Base-by-base conservation (phyloP, 1,284 basidiomycete species). In the Ustilago tritici region DNA sequence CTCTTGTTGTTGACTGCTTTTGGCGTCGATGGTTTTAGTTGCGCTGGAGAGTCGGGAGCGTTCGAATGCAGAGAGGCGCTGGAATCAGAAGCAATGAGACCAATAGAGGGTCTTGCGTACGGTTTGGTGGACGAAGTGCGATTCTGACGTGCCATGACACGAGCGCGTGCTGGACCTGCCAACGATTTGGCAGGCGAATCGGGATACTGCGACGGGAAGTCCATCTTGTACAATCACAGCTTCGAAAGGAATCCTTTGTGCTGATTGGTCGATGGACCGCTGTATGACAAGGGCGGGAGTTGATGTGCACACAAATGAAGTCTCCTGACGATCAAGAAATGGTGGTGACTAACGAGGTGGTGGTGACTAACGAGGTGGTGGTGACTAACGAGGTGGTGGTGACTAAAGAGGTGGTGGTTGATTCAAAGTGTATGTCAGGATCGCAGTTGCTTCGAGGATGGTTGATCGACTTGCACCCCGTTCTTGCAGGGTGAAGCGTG, bases 141-240 rank as follows among this genome's bases (percentile, higher is more conserved):
- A 52, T 56, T 63, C 57, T 79, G 74, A 38, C 76, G 61, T 15
- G 78, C 74, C 46, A 70, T 34, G 15, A 78, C 69, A 47, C 78
- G 57, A 2, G 73, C 61, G 15, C 78, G 65, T 17, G 75, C 68
- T 31, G 78, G 64, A 28, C 78, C 78, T 34, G 70, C 68, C 36
- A 77, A 38, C 2, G 75, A 69, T 41, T 64, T 70, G 61, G 72
- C 70, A 49, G 78, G 78, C 19, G 78, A 77, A 52, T 77, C 78
- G 19, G 74, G 75, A 61, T 77, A 56, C 56, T 79, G 78, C 40
- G 78, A 54, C 23, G 78, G 70, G 28, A 79, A 77, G 32, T 79
- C 75, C 78, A 79, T 79, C 56, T 17, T 60, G 59, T 53, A 43
- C 49, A 36, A 36, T 47, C 23, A 34, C 40, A 43, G 28, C n/a